Base-by-base conservation (phyloP, 2,329 filamentous ascomycete genomes). In the Trichoderma sp. region DNA sequence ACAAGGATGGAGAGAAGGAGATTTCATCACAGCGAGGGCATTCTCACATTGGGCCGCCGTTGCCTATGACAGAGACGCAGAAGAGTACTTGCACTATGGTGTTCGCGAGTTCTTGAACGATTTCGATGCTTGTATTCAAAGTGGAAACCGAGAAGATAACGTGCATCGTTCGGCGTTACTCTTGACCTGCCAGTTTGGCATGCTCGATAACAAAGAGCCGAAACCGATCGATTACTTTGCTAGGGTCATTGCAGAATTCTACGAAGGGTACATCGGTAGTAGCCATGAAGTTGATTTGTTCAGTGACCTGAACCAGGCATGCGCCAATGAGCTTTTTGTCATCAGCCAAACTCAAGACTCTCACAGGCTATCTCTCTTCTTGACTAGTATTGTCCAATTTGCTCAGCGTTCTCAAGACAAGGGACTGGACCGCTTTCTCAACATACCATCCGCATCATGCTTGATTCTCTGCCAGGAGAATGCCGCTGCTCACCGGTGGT, bases 1-100 rank as follows among this genome's bases (percentile, higher is more conserved):
- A n/a, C 63, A 66, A 28, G 63, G 63, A 55, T 66, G 63, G 63
- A 66, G 63, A 66, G 63, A 66, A 66, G 63, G 63, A 3, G 63
- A 66, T 28, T 32, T 50, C 63, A 66, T 66, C 63, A 66, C 63
- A 28, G 63, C 63, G 15, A 55, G 63, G 20, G 63, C 63, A n/a
- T 66, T 66, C 30, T 55, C 63, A 13, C 63, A 66, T 28, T 66
- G 63, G 63, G 63, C 63, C 30, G 63, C 63, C 63, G 55, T 66
- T 32, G 63, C 63, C 30, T 66, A 66, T 47, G 55, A 57, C 30
- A 66, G 63, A 66, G 63, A 66, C 32, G 63, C 63, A 26, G 63
- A 55, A 11, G 63, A 66, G 63, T 66, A 57, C 47, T 20, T 66
- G 30, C 63, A 66, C 47, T 66, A 66, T 32, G 63, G 63, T 20